Percentiles rank a stretch among this genome's conserved stretches.
Conservation (phyloP, 1,284 basidiomycete species). For the Naganishia sp. region DNA sequence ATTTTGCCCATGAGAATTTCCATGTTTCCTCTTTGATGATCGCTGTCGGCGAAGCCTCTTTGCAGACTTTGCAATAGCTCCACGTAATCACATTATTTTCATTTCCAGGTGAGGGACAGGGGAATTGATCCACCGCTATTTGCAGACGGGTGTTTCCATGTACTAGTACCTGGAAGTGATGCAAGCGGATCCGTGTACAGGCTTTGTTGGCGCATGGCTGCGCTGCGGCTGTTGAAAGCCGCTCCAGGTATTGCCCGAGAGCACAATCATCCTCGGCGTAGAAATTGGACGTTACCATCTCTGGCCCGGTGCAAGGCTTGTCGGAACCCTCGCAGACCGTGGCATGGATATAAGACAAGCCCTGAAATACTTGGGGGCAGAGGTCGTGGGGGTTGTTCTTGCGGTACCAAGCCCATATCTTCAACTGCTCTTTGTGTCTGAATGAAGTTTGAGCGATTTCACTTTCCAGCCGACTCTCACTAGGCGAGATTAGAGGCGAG, state of each 20-base stretch:
- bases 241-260: conserved; percentile 85
- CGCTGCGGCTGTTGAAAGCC: conserved; percentile 68
- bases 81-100: conserved; percentile 82
- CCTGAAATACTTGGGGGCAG: conserved; percentile 89
- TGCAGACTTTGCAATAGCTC: conserved; percentile 84
- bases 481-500: conserved; percentile 47
- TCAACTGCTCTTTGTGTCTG: conserved; percentile 78
- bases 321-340: conserved; percentile 51
- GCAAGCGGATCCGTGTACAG: conserved; percentile 76
- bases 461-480: conserved; percentile 68
- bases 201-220: conserved; percentile 73
- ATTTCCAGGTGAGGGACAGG: conserved; percentile 54
- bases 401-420: conserved; percentile 89
- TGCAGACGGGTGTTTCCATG: conserved; percentile 83
- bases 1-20: conserved; percentile 55
- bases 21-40: conserved; percentile 91
- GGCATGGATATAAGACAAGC: conserved; percentile 60
- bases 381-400: conserved; percentile 79
- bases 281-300: conserved; percentile 74
- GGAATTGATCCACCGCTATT: conserved; percentile 78
- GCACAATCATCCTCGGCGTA: conserved; percentile 92
- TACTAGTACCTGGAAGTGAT: conserved; percentile 84
- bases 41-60: conserved; percentile 79
- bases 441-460: conserved; percentile 69
- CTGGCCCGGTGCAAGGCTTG: conserved; percentile 56